Evolutionary conservation across 208 protist genomes (phyloP), one percentile per base, ranked within the genome.

Genomic region (Porcisia hertigi): DNA sequence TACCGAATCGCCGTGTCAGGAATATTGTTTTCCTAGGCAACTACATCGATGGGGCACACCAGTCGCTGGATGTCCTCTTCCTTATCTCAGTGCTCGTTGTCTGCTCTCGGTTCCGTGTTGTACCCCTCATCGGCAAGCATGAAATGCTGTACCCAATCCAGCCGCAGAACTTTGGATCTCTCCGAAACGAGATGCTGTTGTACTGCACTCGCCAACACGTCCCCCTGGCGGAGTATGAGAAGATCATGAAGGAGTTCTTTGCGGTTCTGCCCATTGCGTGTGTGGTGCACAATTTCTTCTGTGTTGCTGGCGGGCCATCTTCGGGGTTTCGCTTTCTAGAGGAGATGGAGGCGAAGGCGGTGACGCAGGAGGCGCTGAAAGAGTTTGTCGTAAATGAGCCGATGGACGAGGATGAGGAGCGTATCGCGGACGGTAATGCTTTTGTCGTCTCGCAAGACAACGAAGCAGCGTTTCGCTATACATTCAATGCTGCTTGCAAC

Each of bases 371-470:
- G 52, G 58, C 76, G 25, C 73, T 92, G 53, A 71, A 70, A 52
- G 90, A 94, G 83, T 94, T 94, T 85, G 84, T 94, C 30, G 55
- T 90, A 18, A 96, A 96, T 83, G 81, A 86, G 69, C 87, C 77
- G 5, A 96, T 95, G 89, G 89, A 94, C 76, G 92, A 96, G 64
- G 90, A 93, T 59, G 90, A 95, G 80, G 88, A 95, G 66, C 86
- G 86, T 53, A 76, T 91, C 47, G 73, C 80, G 0, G 84, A 82
- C 25, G 87, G 86, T 16, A 87, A 80, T 62, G 88, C 88, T 1
- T 93, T 94, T 73, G 84, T 93, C 30, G 87, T 83, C 1, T 86
- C 84, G 30, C 81, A 81, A 20, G 80, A 64, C 5, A 83, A 85
- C 60, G 84, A 86, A 20, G 53, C 76, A 36, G 86, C 80, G 45